These are phyloP conservation scores for Solanum hybrid DNA, from an alignment of 305 asterid species.

Conservation along the genomic window DNA sequence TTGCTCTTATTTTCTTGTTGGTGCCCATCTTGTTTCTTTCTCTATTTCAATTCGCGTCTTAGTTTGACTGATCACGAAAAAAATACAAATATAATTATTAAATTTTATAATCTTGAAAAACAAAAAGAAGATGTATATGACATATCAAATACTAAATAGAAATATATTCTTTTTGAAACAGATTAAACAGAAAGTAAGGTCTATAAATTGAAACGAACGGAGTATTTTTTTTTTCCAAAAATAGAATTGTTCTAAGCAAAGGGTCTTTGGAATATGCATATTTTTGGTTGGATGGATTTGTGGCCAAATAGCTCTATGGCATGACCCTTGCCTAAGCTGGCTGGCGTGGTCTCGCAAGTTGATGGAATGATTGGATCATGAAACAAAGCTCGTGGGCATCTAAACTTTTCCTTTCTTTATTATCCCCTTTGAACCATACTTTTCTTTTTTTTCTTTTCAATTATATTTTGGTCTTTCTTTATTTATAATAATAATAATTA, in stretches of 20 bases:
- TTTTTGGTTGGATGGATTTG: slow-evolving; percentile 24
- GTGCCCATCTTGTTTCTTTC: background rate
- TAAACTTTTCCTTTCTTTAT: slow-evolving; percentile 25
- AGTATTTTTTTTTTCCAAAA: background rate
- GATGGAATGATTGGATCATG: slow-evolving; percentile 58
- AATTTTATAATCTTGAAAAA: background rate
- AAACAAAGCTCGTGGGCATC: slow-evolving; percentile 68
- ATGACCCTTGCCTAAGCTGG: slow-evolving; percentile 16
- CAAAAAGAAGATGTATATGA: background rate
- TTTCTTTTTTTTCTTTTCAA: background rate
- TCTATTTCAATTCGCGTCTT: background rate
- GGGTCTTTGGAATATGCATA: background rate
- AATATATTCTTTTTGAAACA: background rate
- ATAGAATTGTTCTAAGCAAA: background rate
- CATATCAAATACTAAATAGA: background rate
- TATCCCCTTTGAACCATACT: background rate
- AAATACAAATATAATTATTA: background rate
- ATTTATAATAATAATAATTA: slow-evolving; percentile 17
- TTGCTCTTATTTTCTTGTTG: background rate
- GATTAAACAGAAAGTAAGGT: no score
- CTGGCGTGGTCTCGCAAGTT: slow-evolving; percentile 58
- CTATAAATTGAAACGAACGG: background rate
- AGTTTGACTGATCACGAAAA: background rate
- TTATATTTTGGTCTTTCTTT: slow-evolving; percentile 1
- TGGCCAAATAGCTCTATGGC: slow-evolving; percentile 9